Evolutionary conservation across 345 rosid species (phyloP).

Genomic region (Acer negundo): DNA sequence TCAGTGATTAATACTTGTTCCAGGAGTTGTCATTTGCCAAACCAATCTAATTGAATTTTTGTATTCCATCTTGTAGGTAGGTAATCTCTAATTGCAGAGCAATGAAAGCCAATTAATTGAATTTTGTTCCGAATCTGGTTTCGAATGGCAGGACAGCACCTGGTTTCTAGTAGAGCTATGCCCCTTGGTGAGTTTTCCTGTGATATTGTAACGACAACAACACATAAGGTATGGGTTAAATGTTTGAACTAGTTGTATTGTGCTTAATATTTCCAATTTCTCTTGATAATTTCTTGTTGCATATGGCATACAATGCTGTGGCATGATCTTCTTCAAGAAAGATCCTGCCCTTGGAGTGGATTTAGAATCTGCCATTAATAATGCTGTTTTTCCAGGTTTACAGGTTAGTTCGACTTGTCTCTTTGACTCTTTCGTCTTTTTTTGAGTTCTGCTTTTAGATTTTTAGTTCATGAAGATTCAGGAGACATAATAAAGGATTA

Average conservation of each 20-base stretch:
- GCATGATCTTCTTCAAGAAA: constrained; percentile 92
- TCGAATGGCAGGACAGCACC: no score
- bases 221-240: constrained; percentile 67
- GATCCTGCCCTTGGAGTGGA: no score
- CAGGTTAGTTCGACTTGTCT: constrained; percentile 51
- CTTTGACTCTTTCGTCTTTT: neutral
- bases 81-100: no score
- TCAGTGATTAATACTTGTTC: no score
- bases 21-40: no score
- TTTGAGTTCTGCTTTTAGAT: neutral
- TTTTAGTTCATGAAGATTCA: neutral
- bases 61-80: no score
- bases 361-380: no score
- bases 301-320: constrained; percentile 30
- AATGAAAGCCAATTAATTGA: no score
- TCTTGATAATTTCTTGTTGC: neutral
- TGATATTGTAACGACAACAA: constrained; percentile 91
- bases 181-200: constrained; percentile 26
- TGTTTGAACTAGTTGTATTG: neutral
- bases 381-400: constrained; percentile 87
- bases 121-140: no score
- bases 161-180: no score
- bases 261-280: neutral
- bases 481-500: neutral
- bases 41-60: no score